Evolutionary conservation across 129 eudicot genomes (phyloP), one percentile per base, ranked within the genome.

Genomic region (Centaurea solstitialis): DNA sequence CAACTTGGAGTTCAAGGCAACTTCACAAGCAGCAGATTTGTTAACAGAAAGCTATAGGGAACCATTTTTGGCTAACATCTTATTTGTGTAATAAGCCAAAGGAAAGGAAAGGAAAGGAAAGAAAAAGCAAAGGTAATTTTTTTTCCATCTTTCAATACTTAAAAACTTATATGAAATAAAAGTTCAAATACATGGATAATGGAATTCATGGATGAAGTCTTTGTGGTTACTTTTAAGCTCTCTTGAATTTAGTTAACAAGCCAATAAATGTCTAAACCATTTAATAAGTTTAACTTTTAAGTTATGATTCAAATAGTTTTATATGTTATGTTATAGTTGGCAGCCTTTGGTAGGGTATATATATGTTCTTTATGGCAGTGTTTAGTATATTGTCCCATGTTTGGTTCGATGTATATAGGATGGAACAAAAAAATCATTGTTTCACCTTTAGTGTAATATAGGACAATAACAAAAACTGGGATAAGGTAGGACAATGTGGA

Each of bases 1-100:
- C 82, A 57, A 89, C 95, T 35, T 96, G 99, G 99, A 96, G 99
- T 78, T 96, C 99, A 11, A 78, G 98, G 79, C 99, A 96, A 80
- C 90, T 91, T 24, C 99, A 96, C 82, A 83, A 81, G 87, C 94
- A 91, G 43, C 97, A 91, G 47, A 79, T 86, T 0, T 93, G 91
- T 81, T 86, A 88, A 84, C 72, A 45, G 78, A 64, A 57, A 8
- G 50, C 75, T 64, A 68, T 21, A 39, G 26, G 9, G 22, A 43
- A 30, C 61, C 37, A 76, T 59, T 82, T 57, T 82, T 82, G 37
- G 73, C 78, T 57, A 57, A 69, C 77, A 9, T 8, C 11, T 81
- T 9, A 75, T 68, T 68, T 17, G 68, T 67, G 80, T 76, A 68
- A 82, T 76, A 82, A 82, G 23, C 28, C 73, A 22, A 11, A 81